A percentile compares a stretch with the other conserved stretches of the same genome.
These are phyloP conservation scores for Elsinoe australis DNA, from an alignment of 2,329 filamentous ascomycete species.

Conservation along the genomic window DNA sequence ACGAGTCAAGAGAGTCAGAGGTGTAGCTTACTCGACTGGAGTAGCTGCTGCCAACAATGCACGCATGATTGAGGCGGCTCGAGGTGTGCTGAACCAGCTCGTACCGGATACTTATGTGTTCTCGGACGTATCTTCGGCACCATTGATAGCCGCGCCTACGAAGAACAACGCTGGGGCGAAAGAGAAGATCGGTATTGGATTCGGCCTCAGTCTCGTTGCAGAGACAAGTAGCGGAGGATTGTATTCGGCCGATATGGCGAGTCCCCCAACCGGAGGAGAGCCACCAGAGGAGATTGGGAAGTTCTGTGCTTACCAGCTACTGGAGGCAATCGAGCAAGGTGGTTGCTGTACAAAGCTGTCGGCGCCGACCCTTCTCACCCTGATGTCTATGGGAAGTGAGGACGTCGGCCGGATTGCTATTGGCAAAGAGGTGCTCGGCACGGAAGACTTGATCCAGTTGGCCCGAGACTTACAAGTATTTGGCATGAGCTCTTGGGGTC, in stretches of 20 bases:
- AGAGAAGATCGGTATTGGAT: conserved; percentile 70
- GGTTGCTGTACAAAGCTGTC: conserved; percentile 72
- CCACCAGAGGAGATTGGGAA: conserved; percentile 87
- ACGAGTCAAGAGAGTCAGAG: conserved; percentile 77
- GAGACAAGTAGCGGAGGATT: conserved; percentile 82
- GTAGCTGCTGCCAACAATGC: conserved; percentile 90
- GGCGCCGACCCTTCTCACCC: conserved; percentile 64
- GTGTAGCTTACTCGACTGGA: conserved; percentile 88
- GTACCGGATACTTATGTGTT: conserved; percentile 86
- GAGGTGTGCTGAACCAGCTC: conserved; percentile 78
- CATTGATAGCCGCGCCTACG: conserved; percentile 59
- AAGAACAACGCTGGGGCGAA: conserved; percentile 51
- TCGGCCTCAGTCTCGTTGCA: conserved; percentile 82
- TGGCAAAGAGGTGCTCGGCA: conserved; percentile 71
- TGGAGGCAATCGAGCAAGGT: conserved; percentile 73
- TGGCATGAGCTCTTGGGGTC: conserved; percentile 82
- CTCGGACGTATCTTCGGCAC: conserved; percentile 56
- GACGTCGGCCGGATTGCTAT: conserved; percentile 83
- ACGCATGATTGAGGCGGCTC: conserved; percentile 84
- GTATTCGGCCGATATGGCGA: conserved; percentile 76
- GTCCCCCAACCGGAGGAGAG: conserved; percentile 67
- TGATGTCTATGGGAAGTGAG: conserved; percentile 98
- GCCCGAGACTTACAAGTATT: conserved; percentile 83
- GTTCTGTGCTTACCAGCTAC: conserved; percentile 77
- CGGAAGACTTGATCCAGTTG: conserved; percentile 69